Percentiles rank a stretch among this genome's conserved stretches.
These are phyloP conservation scores for Fusarium camptoceras DNA, from an alignment of 2,329 filamentous ascomycete genomes.

Conservation along the genomic window DNA sequence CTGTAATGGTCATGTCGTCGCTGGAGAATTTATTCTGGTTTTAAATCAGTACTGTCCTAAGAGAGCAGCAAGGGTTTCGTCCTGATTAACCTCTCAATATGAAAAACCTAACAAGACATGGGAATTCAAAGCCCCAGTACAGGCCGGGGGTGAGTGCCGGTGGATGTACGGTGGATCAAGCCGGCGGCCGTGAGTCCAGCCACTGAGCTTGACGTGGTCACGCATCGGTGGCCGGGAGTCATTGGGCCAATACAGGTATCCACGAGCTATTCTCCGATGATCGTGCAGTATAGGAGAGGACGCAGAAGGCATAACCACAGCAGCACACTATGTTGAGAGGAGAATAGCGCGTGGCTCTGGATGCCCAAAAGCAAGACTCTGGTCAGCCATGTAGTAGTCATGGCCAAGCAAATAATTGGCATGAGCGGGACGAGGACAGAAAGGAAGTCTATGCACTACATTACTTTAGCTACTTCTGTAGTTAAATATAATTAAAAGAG, in stretches of 20 bases:
- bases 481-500: constrained; percentile 17
- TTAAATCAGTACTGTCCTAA: neutral
- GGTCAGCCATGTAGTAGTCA: constrained; percentile 10
- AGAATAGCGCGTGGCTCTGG: constrained; percentile 3
- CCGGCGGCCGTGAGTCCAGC: constrained; percentile 41
- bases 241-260: constrained; percentile 32
- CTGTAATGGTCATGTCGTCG: neutral
- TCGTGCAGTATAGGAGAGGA: constrained; percentile 10
- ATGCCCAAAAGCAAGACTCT: neutral
- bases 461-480: neutral
- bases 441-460: neutral
- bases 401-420: neutral
- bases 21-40: neutral
- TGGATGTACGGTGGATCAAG: constrained; percentile 42
- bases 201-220: constrained; percentile 45
- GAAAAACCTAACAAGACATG: constrained; percentile 21
- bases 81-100: constrained; percentile 9
- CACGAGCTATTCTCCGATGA: constrained; percentile 41
- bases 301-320: neutral
- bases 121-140: constrained; percentile 17
- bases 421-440: constrained; percentile 12
- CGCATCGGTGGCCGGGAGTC: constrained; percentile 39
- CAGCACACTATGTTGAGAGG: constrained; percentile 4
- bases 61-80: constrained; percentile 8
- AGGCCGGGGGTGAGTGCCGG: constrained; percentile 38